Evolutionary conservation across 257 asterid species (phyloP), one percentile per base, ranked within the genome.

Genomic region (Primulina tabacum): DNA sequence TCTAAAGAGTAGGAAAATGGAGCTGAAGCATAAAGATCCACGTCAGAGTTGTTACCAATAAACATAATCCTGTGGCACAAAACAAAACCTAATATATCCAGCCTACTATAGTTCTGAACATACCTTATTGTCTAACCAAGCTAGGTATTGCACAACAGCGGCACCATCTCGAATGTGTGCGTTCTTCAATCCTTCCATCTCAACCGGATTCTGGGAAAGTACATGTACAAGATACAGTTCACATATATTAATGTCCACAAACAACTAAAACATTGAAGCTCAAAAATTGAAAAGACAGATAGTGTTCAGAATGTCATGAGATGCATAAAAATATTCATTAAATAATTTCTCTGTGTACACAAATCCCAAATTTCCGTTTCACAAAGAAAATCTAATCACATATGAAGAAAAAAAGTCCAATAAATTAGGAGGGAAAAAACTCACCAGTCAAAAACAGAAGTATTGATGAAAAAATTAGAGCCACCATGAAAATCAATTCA

Each of bases 101-200:
- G 62, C 57, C 59, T 60, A 56, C 55, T 37, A 38, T 18, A 70
- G 60, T 57, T 55, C 62, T 35, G 60, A 16, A 35, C 72, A 24
- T 68, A 90, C 96, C 97, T 93, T 94, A 74, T 80, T 76, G 83
- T 93, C 97, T 78, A 93, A 81, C 99, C 99, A 93, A 68, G 65
- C 87, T 73, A 90, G 90, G 82, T 86, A 93, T 65, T 93, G 97
- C 77, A 93, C 97, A 60, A 93, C 97, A 62, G 97, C 99, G 55
- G 97, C 96, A 47, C 99, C 99, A 77, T 93, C 99, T 35, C 96
- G 88, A 71, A 91, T 78, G 78, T 93, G 99, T 34, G 95, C 90
- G 60, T 89, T 93, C 88, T 89, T 93, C 81, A 93, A 81, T 73
- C 99, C 99, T 70, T 89, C 85, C 82, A 93, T 76, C 90, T 93